Conservation (phyloP, 2,329 filamentous ascomycete species). For the Berkeleyomyces rouxiae region DNA sequence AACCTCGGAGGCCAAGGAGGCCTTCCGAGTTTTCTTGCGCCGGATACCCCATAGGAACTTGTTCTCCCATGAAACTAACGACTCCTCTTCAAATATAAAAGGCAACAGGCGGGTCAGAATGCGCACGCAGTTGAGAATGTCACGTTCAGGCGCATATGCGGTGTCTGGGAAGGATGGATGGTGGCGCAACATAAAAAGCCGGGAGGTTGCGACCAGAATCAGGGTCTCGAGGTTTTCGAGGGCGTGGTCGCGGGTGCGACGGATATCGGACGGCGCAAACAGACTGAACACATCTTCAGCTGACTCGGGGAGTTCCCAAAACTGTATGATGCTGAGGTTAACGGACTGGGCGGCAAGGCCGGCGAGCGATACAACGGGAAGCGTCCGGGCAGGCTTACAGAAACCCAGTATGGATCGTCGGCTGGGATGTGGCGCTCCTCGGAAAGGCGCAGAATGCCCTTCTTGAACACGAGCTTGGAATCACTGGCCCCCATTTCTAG, state of each 20-base stretch:
- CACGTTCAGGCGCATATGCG: slow-evolving; percentile 66
- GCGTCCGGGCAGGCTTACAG: slow-evolving; percentile 37
- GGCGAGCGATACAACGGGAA: background rate
- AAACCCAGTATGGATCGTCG: slow-evolving; percentile 84
- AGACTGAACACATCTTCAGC: slow-evolving; percentile 93
- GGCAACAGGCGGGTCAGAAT: slow-evolving; percentile 79
- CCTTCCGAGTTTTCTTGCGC: slow-evolving; percentile 52
- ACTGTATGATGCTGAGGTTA: slow-evolving; percentile 37
- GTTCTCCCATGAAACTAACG: slow-evolving; percentile 72
- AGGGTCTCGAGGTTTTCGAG: slow-evolving; percentile 82
- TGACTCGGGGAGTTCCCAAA: slow-evolving; percentile 93
- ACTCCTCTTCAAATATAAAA: slow-evolving; percentile 80
- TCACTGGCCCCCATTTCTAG: slow-evolving; percentile 80
- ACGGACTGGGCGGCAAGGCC: background rate
- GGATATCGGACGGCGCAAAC: slow-evolving; percentile 77
- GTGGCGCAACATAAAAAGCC: slow-evolving; percentile 66
- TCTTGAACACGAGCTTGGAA: slow-evolving; percentile 97
- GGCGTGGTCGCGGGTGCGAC: slow-evolving; percentile 69
- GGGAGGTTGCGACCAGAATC: slow-evolving; percentile 66
- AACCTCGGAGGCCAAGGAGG: slow-evolving; percentile 53
- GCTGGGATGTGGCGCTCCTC: slow-evolving; percentile 76
- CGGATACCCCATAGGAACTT: slow-evolving; percentile 79
- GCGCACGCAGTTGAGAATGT: slow-evolving; percentile 90
- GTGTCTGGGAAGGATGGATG: slow-evolving; percentile 81
- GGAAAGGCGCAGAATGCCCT: slow-evolving; percentile 92